Percentiles rank a stretch among this genome's conserved stretches.
Conservation (phyloP, 2,329 filamentous ascomycete genomes). For the Blastomyces percursus region DNA sequence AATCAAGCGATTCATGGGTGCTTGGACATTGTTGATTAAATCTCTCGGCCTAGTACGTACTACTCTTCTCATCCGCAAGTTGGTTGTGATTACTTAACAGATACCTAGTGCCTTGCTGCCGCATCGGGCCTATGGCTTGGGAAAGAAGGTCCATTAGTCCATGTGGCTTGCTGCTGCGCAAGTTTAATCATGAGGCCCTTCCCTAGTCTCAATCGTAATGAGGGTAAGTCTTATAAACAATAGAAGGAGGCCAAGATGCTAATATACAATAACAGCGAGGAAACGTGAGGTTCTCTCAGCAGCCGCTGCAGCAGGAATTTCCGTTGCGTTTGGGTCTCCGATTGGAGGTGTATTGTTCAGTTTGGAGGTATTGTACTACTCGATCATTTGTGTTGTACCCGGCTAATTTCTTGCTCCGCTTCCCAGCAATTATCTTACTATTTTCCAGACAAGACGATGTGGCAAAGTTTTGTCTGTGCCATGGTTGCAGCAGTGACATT, state of each 20-base stretch:
- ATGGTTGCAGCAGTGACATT: slow-evolving; percentile 96
- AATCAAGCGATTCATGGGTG: slow-evolving; percentile 94
- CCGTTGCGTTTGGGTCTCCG: slow-evolving; percentile 84
- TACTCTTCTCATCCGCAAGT: neutral
- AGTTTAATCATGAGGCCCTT: slow-evolving; percentile 93
- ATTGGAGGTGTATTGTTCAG: slow-evolving; percentile 93
- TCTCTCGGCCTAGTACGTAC: slow-evolving; percentile 56
- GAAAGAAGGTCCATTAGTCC: slow-evolving; percentile 94
- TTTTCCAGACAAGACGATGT: slow-evolving; percentile 99
- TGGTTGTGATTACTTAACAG: neutral
- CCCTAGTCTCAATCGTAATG: slow-evolving; percentile 80
- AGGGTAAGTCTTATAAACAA: slow-evolving; percentile 35
- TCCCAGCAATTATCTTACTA: slow-evolving; percentile 84
- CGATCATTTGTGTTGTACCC: neutral
- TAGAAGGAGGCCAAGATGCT: neutral
- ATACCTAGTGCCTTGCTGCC: slow-evolving; percentile 62
- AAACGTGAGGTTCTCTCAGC: slow-evolving; percentile 90
- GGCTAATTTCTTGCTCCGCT: slow-evolving; percentile 13
- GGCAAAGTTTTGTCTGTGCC: slow-evolving; percentile 97
- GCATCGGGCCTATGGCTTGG: slow-evolving; percentile 89
- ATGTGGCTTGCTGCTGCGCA: slow-evolving; percentile 94
- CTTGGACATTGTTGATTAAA: slow-evolving; percentile 88
- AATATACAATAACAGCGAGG: slow-evolving; percentile 48
- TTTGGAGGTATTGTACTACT: slow-evolving; percentile 57
- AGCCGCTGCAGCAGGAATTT: slow-evolving; percentile 83